A percentile compares a stretch with the other conserved stretches of the same genome.
These are phyloP conservation scores for Cantharellus cinnabarinus DNA, from an alignment of 768 basidiomycete species.

Conservation along the genomic window DNA sequence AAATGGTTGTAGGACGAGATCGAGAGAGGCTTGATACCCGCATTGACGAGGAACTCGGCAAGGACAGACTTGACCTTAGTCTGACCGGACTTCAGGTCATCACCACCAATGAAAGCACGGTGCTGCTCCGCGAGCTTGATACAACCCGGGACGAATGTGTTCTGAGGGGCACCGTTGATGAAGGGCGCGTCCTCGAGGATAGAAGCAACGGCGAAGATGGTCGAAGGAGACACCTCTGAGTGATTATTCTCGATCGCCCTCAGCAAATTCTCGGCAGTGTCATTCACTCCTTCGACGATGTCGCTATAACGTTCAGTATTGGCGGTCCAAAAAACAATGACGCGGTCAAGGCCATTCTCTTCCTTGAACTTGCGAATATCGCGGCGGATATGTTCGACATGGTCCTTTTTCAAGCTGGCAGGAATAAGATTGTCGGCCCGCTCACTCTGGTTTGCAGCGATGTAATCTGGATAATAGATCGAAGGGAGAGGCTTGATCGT, in stretches of 20 bases:
- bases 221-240: constrained; percentile 88
- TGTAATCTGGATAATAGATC: constrained; percentile 94
- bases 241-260: constrained; percentile 66
- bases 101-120: constrained; percentile 86
- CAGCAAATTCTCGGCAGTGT: constrained; percentile 77
- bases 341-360: constrained; percentile 61
- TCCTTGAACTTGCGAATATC: constrained; percentile 89
- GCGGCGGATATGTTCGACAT: constrained; percentile 79
- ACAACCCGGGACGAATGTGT: constrained; percentile 93
- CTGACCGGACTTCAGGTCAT: constrained; percentile 96
- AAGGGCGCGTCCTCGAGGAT: constrained; percentile 92
- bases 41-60: constrained; percentile 96
- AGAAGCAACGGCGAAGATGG: constrained; percentile 83
- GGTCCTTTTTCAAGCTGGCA: constrained; percentile 69
- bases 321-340: constrained; percentile 94
- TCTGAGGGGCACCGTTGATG: constrained; percentile 95
- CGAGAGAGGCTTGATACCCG: constrained; percentile 91
- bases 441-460: constrained; percentile 91
- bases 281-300: constrained; percentile 85
- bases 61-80: constrained; percentile 94
- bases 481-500: constrained; percentile 70
- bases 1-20: constrained; percentile 98
- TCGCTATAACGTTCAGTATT: constrained; percentile 98
- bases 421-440: constrained; percentile 87
- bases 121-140: constrained; percentile 80